phyloP scores from a whole-genome alignment of 176 grass and related monocot species.

The Raddia guianensis region DNA sequence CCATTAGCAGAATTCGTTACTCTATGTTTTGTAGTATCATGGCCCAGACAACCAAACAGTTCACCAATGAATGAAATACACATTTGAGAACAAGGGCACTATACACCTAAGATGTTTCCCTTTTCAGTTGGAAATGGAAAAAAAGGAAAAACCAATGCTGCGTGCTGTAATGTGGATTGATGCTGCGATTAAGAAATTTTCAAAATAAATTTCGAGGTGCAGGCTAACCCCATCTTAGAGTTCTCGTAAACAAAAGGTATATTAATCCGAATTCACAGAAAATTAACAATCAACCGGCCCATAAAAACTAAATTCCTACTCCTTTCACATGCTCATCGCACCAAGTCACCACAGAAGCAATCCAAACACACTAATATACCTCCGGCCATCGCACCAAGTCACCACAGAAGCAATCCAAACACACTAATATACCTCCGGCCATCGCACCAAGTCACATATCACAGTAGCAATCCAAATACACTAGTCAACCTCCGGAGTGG shows the following conservation, averaged over 20 bases:
- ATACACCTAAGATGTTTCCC: background rate
- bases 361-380: too few relatives aligned
- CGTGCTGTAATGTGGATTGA: background rate
- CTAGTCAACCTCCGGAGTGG: background rate
- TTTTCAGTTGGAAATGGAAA: background rate
- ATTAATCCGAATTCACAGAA: background rate
- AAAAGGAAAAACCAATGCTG: too few relatives aligned
- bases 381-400: background rate
- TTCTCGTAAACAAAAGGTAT: background rate
- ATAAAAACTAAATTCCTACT: background rate
- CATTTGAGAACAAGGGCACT: background rate
- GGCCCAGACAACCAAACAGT: background rate
- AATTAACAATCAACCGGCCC: background rate
- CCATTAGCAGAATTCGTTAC: background rate
- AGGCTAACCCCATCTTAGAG: background rate
- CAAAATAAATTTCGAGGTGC: background rate
- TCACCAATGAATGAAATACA: conserved; percentile 19
- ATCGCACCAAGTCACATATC: background rate
- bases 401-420: too few relatives aligned
- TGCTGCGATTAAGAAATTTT: background rate
- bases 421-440: too few relatives aligned
- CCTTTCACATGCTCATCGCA: background rate
- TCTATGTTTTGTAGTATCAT: background rate
- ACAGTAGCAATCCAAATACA: conserved; percentile 30
- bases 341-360: background rate